Percentiles rank a stretch among this genome's conserved stretches.
Conservation (phyloP, 2,329 filamentous ascomycete species). For the Fusarium anthophilum region DNA sequence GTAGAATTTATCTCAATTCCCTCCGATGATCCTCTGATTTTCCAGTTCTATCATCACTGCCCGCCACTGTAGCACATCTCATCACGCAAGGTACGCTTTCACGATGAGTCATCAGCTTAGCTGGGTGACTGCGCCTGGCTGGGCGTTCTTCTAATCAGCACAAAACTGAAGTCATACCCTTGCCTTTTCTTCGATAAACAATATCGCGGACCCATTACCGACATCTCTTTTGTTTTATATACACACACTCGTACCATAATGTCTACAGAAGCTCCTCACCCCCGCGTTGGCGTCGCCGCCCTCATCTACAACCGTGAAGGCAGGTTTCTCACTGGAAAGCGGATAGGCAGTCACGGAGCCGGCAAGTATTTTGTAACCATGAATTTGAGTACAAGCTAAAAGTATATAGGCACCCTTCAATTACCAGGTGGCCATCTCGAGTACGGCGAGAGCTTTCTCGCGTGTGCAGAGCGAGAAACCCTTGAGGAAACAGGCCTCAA, state of each 20-base stretch:
- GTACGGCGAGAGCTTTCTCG: slow-evolving; percentile 68
- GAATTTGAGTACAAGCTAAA: not conserved
- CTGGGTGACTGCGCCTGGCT: not conserved
- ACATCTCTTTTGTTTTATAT: not conserved
- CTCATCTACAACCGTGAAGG: slow-evolving; percentile 56
- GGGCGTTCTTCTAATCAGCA: not conserved
- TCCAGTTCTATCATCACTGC: slow-evolving; percentile 1
- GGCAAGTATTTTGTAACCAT: slow-evolving; percentile 46
- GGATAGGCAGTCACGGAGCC: slow-evolving; percentile 59
- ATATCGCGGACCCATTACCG: not conserved
- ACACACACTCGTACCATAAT: not conserved
- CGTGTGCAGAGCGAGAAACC: slow-evolving; percentile 73
- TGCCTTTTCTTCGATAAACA: not conserved
- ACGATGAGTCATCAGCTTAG: slow-evolving; percentile 25
- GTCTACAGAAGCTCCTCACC: slow-evolving; percentile 33
- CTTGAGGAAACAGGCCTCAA: slow-evolving; percentile 75
- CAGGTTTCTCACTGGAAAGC: slow-evolving; percentile 58
- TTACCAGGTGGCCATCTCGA: slow-evolving; percentile 83
- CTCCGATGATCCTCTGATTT: not conserved
- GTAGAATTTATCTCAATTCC: not conserved
- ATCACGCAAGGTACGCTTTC: not conserved
- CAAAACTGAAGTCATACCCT: not conserved
- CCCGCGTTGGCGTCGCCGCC: slow-evolving; percentile 60
- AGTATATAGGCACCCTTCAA: slow-evolving; percentile 64
- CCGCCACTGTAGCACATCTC: not conserved